phyloP scores from a whole-genome alignment of 345 rosid species.

The Brassica nigra region DNA sequence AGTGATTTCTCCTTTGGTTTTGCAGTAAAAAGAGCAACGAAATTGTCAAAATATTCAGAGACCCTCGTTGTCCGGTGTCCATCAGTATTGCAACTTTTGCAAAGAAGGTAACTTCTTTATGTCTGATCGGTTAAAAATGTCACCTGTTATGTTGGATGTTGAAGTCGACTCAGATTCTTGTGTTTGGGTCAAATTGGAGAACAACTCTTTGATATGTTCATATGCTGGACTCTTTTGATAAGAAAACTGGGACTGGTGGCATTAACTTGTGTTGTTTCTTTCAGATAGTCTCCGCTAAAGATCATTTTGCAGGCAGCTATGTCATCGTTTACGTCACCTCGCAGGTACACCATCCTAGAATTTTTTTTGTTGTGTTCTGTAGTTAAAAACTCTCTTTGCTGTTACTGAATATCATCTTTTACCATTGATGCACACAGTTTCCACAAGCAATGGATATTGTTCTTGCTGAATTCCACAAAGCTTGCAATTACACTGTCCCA shows the following conservation, averaged over 20 bases:
- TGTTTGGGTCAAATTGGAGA: not conserved
- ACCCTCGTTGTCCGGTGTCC: conserved; percentile 72
- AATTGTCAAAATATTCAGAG: conserved; percentile 64
- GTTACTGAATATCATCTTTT: conserved; percentile 2
- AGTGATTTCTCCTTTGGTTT: conserved; percentile 27
- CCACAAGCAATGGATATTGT: conserved; percentile 80
- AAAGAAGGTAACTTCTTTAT: conserved; percentile 65
- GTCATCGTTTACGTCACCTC: conserved; percentile 74
- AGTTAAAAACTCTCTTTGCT: not conserved
- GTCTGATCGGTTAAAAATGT: not conserved
- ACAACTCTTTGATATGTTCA: conserved; percentile 4
- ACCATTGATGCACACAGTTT: conserved; percentile 50
- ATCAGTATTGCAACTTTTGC: conserved; percentile 72
- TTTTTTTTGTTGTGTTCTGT: not conserved
- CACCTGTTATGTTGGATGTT: conserved; percentile 2
- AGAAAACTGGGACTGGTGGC: not conserved
- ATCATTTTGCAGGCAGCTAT: conserved; percentile 73
- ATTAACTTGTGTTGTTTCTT: conserved; percentile 21
- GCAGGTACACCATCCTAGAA: conserved; percentile 51
- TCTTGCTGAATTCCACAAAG: conserved; percentile 85
- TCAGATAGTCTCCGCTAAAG: conserved; percentile 68
- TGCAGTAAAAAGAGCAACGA: conserved; percentile 67
- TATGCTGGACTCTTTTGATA: conserved; percentile 5
- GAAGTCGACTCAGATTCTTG: conserved; percentile 14
- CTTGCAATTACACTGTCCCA: conserved; percentile 89